Evolutionary conservation across 2,329 filamentous ascomycete genomes (phyloP), one percentile per base, ranked within the genome.

Genomic region (Pseudogymnoascus sp.): DNA sequence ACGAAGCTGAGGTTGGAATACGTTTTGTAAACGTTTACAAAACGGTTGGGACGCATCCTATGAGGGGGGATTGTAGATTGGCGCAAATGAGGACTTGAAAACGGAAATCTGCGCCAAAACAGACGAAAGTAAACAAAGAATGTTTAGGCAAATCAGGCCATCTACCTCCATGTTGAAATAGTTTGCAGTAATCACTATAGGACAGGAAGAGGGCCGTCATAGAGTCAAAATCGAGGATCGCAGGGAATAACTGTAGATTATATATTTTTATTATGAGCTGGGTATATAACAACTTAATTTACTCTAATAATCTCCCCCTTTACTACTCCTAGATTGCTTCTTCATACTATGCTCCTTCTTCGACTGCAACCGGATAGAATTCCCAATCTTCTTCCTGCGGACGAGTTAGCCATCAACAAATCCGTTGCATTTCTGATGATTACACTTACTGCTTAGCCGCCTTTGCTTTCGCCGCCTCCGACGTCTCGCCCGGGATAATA

Each of bases 401-500:
- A 40, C 2, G 2, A 33, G 21, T 15, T 7, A 23, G 23, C 35
- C 9, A 15, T 13, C 15, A 29, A 19, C 38, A 15, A 33, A 31
- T 63, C 11, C 38, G 2, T 9, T 26, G 19, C 19, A 11, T 19
- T 19, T 17, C 2, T 3, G 3, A 60, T 60, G 35, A 13, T n/a
- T 61, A 59, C 53, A 63, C 72, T 70, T 70, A 74, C 72, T 73
- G 56, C 29, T 68, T 77, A 42, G 82, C 79, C 60, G 84, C 79
- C 59, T 79, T 79, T 66, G 81, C 78, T 65, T 78, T 80, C 65
- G 84, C 79, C 71, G 81, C 82, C 74, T 78, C 77, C 68, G 82
- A 66, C 3, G 72, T 72, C 4, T 69, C 62, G 0, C 72, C 72
- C 1, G 72, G 73, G 9, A 74, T 67, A 7, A 40, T 65, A 13